A percentile compares a stretch with the other conserved stretches of the same genome.
phyloP scores from a whole-genome alignment of 306 rosid species.

The Cicer cuneatum region DNA sequence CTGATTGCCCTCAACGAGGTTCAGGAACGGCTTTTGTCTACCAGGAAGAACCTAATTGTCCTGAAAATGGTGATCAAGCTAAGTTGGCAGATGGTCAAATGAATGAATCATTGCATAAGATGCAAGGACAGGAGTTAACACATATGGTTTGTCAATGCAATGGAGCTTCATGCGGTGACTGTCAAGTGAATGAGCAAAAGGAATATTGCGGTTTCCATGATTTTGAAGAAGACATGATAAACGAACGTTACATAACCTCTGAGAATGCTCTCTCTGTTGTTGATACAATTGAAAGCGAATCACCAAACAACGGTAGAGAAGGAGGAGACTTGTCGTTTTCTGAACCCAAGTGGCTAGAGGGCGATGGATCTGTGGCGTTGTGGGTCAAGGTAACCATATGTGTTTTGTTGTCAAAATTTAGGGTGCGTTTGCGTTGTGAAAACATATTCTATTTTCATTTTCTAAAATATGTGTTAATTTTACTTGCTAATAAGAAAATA shows the following conservation, averaged over 20 bases:
- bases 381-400: slow-evolving; percentile 88
- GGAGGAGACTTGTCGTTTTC: slow-evolving; percentile 72
- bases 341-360: slow-evolving; percentile 86
- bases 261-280: slow-evolving; percentile 61
- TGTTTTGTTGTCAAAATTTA: slow-evolving; percentile 29
- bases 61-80: slow-evolving; percentile 53
- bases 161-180: slow-evolving; percentile 60
- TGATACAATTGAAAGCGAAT: slow-evolving; percentile 66
- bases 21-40: slow-evolving; percentile 54
- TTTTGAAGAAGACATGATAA: slow-evolving; percentile 59
- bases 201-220: slow-evolving; percentile 56
- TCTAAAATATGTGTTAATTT: too few species aligned
- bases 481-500: too few species aligned
- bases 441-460: too few species aligned
- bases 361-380: slow-evolving; percentile 84
- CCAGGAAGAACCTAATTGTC: slow-evolving; percentile 58
- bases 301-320: slow-evolving; percentile 64
- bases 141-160: slow-evolving; percentile 56
- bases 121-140: slow-evolving; percentile 52
- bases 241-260: slow-evolving; percentile 57
- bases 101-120: slow-evolving; percentile 48
- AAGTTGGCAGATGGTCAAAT: slow-evolving; percentile 50
- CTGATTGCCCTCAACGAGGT: slow-evolving; percentile 69
- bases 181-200: slow-evolving; percentile 61
- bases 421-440: neutral